Conservation (phyloP, 495 filamentous ascomycete genomes). For the Cercophora samala region DNA sequence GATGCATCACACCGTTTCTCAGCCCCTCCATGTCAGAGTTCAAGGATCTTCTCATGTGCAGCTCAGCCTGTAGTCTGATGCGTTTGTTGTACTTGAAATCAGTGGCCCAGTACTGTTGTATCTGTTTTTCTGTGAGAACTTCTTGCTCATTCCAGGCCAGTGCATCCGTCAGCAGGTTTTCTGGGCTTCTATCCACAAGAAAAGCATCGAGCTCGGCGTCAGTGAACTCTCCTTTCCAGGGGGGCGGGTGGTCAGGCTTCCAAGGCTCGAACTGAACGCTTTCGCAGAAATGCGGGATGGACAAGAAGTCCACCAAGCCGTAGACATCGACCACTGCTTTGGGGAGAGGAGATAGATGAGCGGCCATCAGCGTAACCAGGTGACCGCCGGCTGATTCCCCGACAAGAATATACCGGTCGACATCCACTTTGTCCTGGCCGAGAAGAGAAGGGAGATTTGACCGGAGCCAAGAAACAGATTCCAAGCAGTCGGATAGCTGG, state of each 20-base stretch:
- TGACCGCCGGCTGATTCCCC: constrained; percentile 32
- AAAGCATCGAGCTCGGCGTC: constrained; percentile 21
- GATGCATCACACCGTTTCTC: constrained; percentile 23
- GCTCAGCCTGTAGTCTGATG: constrained; percentile 28
- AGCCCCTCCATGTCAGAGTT: constrained; percentile 9
- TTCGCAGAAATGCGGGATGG: constrained; percentile 9
- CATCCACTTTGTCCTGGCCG: constrained; percentile 26
- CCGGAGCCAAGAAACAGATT: constrained; percentile 26
- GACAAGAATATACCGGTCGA: constrained; percentile 28
- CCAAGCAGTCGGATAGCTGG: constrained; percentile 30
- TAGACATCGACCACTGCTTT: constrained; percentile 28
- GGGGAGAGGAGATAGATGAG: constrained; percentile 16
- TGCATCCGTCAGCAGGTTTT: constrained; percentile 24
- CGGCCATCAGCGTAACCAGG: constrained; percentile 26
- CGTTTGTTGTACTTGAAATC: constrained; percentile 23
- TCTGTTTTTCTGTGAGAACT: constrained; percentile 12
- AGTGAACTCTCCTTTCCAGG: constrained; percentile 26
- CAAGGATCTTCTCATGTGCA: constrained; percentile 24
- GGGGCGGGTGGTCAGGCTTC: not conserved
- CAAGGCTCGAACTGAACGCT: constrained; percentile 1
- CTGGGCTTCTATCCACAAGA: constrained; percentile 22
- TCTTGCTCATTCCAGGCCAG: constrained; percentile 28
- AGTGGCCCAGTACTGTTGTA: constrained; percentile 25
- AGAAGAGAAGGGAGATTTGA: constrained; percentile 23
- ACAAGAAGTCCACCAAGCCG: constrained; percentile 25